These are phyloP conservation scores for Centaurea solstitialis DNA, from an alignment of 129 eudicot species.

Conservation along the genomic window DNA sequence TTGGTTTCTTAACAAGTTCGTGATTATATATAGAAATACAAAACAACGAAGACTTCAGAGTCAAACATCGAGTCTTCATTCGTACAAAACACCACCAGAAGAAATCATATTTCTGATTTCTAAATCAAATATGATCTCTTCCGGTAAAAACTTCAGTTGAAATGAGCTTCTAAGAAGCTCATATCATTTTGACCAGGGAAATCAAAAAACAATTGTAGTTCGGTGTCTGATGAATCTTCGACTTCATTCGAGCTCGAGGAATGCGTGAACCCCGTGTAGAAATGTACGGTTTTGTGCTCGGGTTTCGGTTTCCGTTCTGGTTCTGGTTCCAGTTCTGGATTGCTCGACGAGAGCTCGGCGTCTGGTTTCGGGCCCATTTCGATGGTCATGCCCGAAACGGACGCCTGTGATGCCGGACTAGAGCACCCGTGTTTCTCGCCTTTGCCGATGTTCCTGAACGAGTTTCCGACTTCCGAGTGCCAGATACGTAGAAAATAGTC, in stretches of 20 bases:
- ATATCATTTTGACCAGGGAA: slow-evolving; percentile 75
- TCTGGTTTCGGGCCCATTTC: slow-evolving; percentile 42
- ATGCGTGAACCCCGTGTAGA: slow-evolving; percentile 36
- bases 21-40: slow-evolving; percentile 17
- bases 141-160: slow-evolving; percentile 6
- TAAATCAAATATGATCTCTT: not conserved
- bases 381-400: slow-evolving; percentile 57
- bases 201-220: slow-evolving; percentile 77
- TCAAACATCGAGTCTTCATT: slow-evolving; percentile 25
- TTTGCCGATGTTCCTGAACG: slow-evolving; percentile 57
- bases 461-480: slow-evolving; percentile 88
- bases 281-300: not conserved
- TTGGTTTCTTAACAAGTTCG: not conserved
- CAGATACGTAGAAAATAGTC: slow-evolving; percentile 75
- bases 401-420: slow-evolving; percentile 70
- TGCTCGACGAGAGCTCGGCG: slow-evolving; percentile 24
- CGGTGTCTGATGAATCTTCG: slow-evolving; percentile 75
- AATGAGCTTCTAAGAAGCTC: slow-evolving; percentile 79
- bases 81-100: slow-evolving; percentile 3
- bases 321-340: slow-evolving; percentile 2
- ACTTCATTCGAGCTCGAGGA: slow-evolving; percentile 57
- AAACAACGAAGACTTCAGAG: slow-evolving; percentile 7
- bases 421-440: slow-evolving; percentile 33
- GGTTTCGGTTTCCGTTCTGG: not conserved
- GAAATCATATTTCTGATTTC: not conserved